Conservation (phyloP, 345 rosid genomes). For the Carallia brachiata region DNA sequence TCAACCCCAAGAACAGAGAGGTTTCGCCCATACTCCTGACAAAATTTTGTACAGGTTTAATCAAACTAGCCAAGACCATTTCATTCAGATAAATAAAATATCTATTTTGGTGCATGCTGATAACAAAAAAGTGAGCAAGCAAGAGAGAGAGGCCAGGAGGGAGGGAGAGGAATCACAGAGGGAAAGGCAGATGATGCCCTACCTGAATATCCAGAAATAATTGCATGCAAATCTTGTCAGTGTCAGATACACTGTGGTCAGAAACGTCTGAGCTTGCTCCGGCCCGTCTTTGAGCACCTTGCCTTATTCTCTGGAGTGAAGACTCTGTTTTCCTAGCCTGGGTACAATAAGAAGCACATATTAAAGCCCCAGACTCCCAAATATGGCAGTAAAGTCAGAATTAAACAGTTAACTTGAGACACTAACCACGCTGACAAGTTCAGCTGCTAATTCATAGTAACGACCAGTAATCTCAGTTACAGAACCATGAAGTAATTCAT, state of each 20-base stretch:
- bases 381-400: not conserved
- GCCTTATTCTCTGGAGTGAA: constrained; percentile 84
- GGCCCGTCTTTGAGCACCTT: constrained; percentile 85
- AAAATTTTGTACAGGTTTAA: not conserved
- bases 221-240: constrained; percentile 94
- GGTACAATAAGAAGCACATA: constrained; percentile 10
- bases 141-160: not conserved
- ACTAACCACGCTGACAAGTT: constrained; percentile 82
- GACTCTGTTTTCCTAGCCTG: constrained; percentile 89
- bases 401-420: constrained; percentile 4
- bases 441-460: constrained; percentile 76
- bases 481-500: constrained; percentile 45
- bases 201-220: constrained; percentile 97
- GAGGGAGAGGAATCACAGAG: not conserved
- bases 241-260: constrained; percentile 71
- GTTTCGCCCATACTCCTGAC: constrained; percentile 85
- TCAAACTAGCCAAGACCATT: not conserved
- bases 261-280: constrained; percentile 84
- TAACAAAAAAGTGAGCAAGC: not conserved
- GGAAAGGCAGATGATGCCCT: constrained; percentile 2
- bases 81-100: not conserved
- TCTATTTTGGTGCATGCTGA: not conserved
- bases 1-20: constrained; percentile 64
- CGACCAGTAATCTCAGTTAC: constrained; percentile 71
- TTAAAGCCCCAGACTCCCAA: constrained; percentile 3